Evolutionary conservation across 169 alveolate genomes (phyloP), one percentile per base, ranked within the genome.

Genomic region (Babesia caballi): DNA sequence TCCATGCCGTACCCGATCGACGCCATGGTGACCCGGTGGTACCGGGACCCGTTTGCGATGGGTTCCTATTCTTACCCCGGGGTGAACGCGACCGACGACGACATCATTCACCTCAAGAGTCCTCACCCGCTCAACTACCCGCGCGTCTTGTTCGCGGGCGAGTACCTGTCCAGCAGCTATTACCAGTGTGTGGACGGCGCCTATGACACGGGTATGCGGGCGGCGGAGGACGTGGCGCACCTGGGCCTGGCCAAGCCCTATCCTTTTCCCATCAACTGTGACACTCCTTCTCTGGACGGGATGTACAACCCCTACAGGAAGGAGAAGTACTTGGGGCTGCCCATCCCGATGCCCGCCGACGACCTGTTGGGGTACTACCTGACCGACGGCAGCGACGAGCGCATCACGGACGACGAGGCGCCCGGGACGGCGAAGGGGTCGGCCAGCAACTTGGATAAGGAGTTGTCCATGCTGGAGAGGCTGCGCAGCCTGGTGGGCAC

Each of bases 171-270:
- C 17, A 83, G 82, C 47, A 77, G 88, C 33, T 88, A 88, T 40
- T 88, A 84, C 50, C 93, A 88, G 21, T 88, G 93, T 51, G 88
- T 88, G 23, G 93, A 88, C 54, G 93, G 93, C 17, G 88, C 91
- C 0, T 88, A 69, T 49, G 93, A 88, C 58, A 88, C 93, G 17
- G 90, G 91, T 17, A 80, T 88, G 46, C 67, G 93, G 7, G 93
- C 93, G 44, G 93, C 93, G 23, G 93, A 88, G 59, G 93, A 88
- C 36, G 60, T 88, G 41, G 90, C 88, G 3, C 88, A 88, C 33
- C 66, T 88, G 14, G 91, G 89, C 32, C 49, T 83, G 49, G 35
- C 40, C n/a, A 68, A 72, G 25, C 78, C 82, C 6, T 71, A 71
- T 23, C 82, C 82, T 8, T 71, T 58, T 19, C 75, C 71, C 4